Evolutionary conservation across 495 filamentous ascomycete genomes (phyloP).

Genomic region (Acidomyces sp.): DNA sequence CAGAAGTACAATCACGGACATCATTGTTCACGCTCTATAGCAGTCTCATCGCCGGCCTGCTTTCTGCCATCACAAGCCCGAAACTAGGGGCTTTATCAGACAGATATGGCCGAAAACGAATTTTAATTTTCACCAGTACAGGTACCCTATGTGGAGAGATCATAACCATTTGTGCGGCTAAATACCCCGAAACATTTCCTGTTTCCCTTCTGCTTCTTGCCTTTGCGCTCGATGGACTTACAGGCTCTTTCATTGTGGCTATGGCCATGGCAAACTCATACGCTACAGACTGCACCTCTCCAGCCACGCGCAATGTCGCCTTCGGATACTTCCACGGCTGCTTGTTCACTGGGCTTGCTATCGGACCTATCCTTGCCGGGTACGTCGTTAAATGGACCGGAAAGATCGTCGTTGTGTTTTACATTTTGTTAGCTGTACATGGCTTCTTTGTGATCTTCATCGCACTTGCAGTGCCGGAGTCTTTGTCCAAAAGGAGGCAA

Average conservation of each 20-base stretch:
- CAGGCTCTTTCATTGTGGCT: slow-evolving; percentile 71
- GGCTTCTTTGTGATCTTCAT: slow-evolving; percentile 55
- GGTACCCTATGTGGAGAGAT: slow-evolving; percentile 58
- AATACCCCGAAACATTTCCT: slow-evolving; percentile 53
- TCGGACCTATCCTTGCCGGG: slow-evolving; percentile 69
- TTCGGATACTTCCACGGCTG: slow-evolving; percentile 84
- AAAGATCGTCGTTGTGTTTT: slow-evolving; percentile 61
- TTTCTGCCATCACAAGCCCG: slow-evolving; percentile 65
- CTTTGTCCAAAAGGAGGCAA: slow-evolving; percentile 56
- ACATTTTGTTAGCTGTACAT: slow-evolving; percentile 59
- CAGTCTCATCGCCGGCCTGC: slow-evolving; percentile 53
- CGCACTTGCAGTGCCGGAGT: slow-evolving; percentile 64
- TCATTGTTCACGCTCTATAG: slow-evolving; percentile 64
- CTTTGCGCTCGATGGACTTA: slow-evolving; percentile 61
- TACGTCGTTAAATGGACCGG: slow-evolving; percentile 59
- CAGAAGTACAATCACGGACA: slow-evolving; percentile 59
- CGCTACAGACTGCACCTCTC: slow-evolving; percentile 72
- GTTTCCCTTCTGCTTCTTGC: slow-evolving; percentile 65
- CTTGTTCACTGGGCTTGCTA: slow-evolving; percentile 72
- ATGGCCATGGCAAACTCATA: slow-evolving; percentile 77
- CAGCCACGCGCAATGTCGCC: slow-evolving; percentile 62
- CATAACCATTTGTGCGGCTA: slow-evolving; percentile 62
- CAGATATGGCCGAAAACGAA: slow-evolving; percentile 62
- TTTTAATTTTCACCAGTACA: slow-evolving; percentile 53
- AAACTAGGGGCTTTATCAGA: slow-evolving; percentile 78